phyloP scores from a whole-genome alignment of 805 yeast genomes.

The Ogataea corticis region DNA sequence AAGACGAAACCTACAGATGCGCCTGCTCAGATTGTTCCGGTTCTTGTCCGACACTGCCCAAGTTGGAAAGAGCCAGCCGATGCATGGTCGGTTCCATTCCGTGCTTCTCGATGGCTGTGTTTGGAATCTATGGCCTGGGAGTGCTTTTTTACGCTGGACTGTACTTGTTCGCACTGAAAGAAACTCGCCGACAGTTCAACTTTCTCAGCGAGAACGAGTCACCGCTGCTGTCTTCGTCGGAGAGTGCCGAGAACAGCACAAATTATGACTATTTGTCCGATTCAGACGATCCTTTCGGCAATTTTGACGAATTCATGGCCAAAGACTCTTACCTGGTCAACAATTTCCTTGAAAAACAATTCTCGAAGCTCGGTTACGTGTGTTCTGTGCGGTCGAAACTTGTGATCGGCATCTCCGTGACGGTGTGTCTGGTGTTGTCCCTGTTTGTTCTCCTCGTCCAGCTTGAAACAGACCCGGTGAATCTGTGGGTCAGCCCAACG shows the following conservation, averaged over 20 bases:
- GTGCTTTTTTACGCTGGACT: constrained; percentile 14
- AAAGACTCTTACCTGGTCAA: constrained; percentile 49
- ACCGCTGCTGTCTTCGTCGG: constrained; percentile 11
- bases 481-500: constrained; percentile 84
- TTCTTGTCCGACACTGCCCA: constrained; percentile 72
- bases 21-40: constrained; percentile 88
- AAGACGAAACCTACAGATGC: constrained; percentile 58
- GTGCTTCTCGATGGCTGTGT: constrained; percentile 68
- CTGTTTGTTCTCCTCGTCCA: constrained; percentile 51
- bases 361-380: constrained; percentile 51
- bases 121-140: constrained; percentile 45
- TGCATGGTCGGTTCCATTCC: constrained; percentile 69
- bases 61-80: constrained; percentile 36
- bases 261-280: constrained; percentile 14
- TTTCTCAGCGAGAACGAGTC: constrained; percentile 18
- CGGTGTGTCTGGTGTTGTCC: constrained; percentile 47
- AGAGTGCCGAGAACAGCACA: background rate
- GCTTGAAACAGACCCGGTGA: constrained; percentile 77
- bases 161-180: constrained; percentile 8
- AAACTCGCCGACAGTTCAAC: constrained; percentile 10
- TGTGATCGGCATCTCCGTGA: constrained; percentile 45
- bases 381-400: constrained; percentile 64
- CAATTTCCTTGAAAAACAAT: constrained; percentile 45
- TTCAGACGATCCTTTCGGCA: constrained; percentile 19
- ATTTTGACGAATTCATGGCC: constrained; percentile 22